Conservation (phyloP, 148 eudicot genomes). For the Rhododendron vialii region DNA sequence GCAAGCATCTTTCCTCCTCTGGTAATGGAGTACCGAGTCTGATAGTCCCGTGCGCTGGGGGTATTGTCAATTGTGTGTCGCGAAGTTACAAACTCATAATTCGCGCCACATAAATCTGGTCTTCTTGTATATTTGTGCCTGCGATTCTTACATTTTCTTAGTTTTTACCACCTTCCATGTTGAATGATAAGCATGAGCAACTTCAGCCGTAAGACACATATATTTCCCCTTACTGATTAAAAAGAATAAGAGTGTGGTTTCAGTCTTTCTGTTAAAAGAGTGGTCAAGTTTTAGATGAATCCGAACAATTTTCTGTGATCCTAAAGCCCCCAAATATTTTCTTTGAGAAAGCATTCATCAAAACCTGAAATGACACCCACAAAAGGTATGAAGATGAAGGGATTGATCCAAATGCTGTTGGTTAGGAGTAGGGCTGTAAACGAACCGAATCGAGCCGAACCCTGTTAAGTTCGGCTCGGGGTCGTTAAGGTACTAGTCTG, state of each 20-base stretch:
- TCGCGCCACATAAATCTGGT: background rate
- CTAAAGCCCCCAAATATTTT: background rate
- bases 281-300: background rate
- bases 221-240: background rate
- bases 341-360: background rate
- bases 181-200: background rate
- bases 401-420: constrained; percentile 17
- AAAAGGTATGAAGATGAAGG: constrained; percentile 4
- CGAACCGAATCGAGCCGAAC: too few relatives aligned
- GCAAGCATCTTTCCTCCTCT: background rate
- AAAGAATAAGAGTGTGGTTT: background rate
- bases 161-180: background rate
- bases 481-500: too few relatives aligned
- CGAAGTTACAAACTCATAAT: background rate
- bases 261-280: background rate
- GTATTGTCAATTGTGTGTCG: background rate
- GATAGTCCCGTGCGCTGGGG: background rate
- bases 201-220: background rate
- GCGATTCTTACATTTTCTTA: background rate
- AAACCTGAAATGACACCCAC: background rate
- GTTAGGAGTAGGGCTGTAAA: too few relatives aligned
- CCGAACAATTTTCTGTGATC: background rate
- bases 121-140: background rate
- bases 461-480: too few relatives aligned
- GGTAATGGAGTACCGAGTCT: background rate